Evolutionary conservation across 2,329 filamentous ascomycete species (phyloP).

Genomic region (Aspergillus eucalypticola): DNA sequence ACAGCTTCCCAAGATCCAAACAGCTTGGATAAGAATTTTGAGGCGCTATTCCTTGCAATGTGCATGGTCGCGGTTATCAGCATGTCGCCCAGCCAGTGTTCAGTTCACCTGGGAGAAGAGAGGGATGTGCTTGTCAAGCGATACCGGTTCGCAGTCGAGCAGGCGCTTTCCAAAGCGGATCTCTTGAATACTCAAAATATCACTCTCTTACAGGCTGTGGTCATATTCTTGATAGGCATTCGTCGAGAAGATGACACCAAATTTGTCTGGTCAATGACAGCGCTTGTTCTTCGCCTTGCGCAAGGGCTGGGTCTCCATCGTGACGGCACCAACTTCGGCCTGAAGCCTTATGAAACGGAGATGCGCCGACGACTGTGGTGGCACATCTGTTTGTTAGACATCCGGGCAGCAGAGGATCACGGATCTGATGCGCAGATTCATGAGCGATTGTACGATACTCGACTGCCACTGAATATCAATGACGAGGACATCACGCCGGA

Average conservation of each 20-base stretch:
- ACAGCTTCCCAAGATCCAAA: slow-evolving; percentile 53
- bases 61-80: slow-evolving; percentile 58
- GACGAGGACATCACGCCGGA: slow-evolving; percentile 54
- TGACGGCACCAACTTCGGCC: slow-evolving; percentile 51
- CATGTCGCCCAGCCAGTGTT: slow-evolving; percentile 44
- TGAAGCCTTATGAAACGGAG: slow-evolving; percentile 53
- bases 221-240: slow-evolving; percentile 60
- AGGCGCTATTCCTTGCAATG: slow-evolving; percentile 62
- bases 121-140: slow-evolving; percentile 51
- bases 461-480: slow-evolving; percentile 54
- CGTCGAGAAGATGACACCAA: slow-evolving; percentile 44
- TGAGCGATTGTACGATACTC: slow-evolving; percentile 49
- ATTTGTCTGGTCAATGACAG: slow-evolving; percentile 47
- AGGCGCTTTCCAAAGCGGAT: slow-evolving; percentile 63
- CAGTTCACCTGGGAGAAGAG: slow-evolving; percentile 53
- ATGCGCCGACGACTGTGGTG: slow-evolving; percentile 56
- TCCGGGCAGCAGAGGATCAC: slow-evolving; percentile 52
- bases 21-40: slow-evolving; percentile 53
- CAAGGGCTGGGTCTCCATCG: slow-evolving; percentile 53
- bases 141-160: slow-evolving; percentile 65
- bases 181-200: slow-evolving; percentile 64
- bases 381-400: slow-evolving; percentile 51
- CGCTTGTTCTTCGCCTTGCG: slow-evolving; percentile 45
- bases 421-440: slow-evolving; percentile 49
- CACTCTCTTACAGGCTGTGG: slow-evolving; percentile 62